phyloP scores from a whole-genome alignment of 1,284 basidiomycete genomes.

The Puccinia coronata region DNA sequence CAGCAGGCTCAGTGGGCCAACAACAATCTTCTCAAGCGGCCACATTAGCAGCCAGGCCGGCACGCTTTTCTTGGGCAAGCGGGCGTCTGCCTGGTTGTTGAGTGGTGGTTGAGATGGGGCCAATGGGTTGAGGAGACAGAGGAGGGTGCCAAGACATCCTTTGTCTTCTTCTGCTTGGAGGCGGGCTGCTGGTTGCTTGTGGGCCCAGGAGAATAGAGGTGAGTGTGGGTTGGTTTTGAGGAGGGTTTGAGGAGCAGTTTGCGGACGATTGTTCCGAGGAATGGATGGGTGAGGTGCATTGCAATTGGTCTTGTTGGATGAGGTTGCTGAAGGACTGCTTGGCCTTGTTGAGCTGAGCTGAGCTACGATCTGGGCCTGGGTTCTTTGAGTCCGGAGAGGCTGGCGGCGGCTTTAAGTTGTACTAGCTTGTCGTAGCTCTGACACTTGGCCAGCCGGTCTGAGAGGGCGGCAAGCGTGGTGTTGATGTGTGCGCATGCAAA shows the following conservation, averaged over 20 bases:
- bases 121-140: neutral
- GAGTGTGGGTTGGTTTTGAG: neutral
- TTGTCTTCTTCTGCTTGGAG: neutral
- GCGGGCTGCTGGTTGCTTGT: neutral
- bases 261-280: neutral
- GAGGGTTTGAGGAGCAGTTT: neutral
- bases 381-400: neutral
- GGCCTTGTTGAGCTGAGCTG: neutral
- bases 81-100: too few species aligned
- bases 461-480: neutral
- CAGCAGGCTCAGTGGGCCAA: neutral
- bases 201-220: neutral
- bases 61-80: neutral
- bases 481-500: neutral
- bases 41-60: neutral
- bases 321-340: neutral
- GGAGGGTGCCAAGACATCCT: neutral
- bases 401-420: neutral
- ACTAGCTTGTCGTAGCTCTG: neutral
- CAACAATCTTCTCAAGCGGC: neutral
- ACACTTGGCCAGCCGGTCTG: neutral
- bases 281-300: neutral
- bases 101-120: too few species aligned
- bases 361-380: neutral
- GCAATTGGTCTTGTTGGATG: constrained; percentile 1